A percentile compares a stretch with the other conserved stretches of the same genome.
These are phyloP conservation scores for Ceratocystiopsis minuta DNA, from an alignment of 2,329 filamentous ascomycete species.

Conservation along the genomic window DNA sequence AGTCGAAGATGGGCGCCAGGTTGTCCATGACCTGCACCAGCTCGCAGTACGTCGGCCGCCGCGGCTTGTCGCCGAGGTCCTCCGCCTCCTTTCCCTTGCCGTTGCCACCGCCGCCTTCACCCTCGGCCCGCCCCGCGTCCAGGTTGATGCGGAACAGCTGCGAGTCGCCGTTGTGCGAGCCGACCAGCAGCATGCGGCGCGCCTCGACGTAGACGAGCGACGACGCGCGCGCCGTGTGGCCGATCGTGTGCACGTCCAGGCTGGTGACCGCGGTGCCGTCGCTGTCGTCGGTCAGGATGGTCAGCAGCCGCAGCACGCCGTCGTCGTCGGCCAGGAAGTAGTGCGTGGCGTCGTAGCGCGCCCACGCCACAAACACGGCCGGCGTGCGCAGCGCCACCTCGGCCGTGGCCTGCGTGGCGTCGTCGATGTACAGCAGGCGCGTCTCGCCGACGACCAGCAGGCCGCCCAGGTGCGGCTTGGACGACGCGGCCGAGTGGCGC, in stretches of 20 bases:
- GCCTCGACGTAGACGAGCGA: constrained; percentile 61
- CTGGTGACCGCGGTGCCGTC: constrained; percentile 47
- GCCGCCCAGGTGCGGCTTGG: constrained; percentile 46
- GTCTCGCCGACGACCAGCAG: constrained; percentile 64
- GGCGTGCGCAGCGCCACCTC: constrained; percentile 50
- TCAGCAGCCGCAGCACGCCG: constrained; percentile 68
- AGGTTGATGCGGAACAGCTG: constrained; percentile 56
- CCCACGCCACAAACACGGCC: constrained; percentile 85
- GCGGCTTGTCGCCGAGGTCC: background rate
- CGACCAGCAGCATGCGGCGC: constrained; percentile 61
- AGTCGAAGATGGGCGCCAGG: constrained; percentile 79
- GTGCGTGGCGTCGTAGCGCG: constrained; percentile 58
- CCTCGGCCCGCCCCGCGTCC: constrained; percentile 15
- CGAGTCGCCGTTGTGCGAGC: constrained; percentile 83
- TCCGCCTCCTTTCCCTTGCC: background rate
- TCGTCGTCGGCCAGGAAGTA: constrained; percentile 91
- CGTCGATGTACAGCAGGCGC: constrained; percentile 69
- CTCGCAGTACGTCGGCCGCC: constrained; percentile 27
- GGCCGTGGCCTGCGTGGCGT: constrained; percentile 49
- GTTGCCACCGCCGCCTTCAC: background rate
- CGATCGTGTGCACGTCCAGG: constrained; percentile 51
- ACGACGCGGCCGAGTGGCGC: constrained; percentile 29
- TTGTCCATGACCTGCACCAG: constrained; percentile 63
- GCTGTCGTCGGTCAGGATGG: constrained; percentile 48
- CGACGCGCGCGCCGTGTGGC: constrained; percentile 54